Evolutionary conservation across 352 stramenopile genomes (phyloP).

Genomic region (Peronospora belbahrii): DNA sequence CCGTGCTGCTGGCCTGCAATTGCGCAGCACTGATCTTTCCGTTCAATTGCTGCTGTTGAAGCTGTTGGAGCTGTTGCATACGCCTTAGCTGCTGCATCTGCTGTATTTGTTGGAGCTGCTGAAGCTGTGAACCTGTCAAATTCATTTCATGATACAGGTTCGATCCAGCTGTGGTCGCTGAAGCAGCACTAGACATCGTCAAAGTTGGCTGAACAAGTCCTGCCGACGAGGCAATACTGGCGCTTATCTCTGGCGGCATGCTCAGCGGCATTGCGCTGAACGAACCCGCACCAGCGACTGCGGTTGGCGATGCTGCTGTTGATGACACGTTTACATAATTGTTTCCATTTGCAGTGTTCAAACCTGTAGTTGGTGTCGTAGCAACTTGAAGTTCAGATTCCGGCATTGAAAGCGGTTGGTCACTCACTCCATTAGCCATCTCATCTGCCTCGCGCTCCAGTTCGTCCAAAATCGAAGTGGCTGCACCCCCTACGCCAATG

Average conservation of each 20-base stretch:
- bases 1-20: constrained; percentile 11
- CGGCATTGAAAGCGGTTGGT: constrained; percentile 77
- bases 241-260: constrained; percentile 67
- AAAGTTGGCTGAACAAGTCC: constrained; percentile 35
- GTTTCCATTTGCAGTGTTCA: constrained; percentile 21
- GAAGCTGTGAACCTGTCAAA: constrained; percentile 60
- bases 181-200: constrained; percentile 31
- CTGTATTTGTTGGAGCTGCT: constrained; percentile 82
- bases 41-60: constrained; percentile 47
- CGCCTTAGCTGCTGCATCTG: constrained; percentile 79
- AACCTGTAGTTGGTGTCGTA: constrained; percentile 24
- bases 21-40: constrained; percentile 23
- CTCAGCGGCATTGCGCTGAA: constrained; percentile 59
- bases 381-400: constrained; percentile 62
- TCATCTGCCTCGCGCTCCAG: constrained; percentile 80
- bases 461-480: constrained; percentile 80
- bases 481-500: constrained; percentile 19
- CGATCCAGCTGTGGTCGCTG: constrained; percentile 23
- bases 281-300: constrained; percentile 13
- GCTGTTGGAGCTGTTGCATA: constrained; percentile 72
- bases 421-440: constrained; percentile 77
- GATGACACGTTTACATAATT: constrained; percentile 25
- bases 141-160: constrained; percentile 78
- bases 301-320: constrained; percentile 11
- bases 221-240: constrained; percentile 25